Evolutionary conservation across 2,329 filamentous ascomycete genomes (phyloP).

Genomic region (Fusarium gaditjirri): DNA sequence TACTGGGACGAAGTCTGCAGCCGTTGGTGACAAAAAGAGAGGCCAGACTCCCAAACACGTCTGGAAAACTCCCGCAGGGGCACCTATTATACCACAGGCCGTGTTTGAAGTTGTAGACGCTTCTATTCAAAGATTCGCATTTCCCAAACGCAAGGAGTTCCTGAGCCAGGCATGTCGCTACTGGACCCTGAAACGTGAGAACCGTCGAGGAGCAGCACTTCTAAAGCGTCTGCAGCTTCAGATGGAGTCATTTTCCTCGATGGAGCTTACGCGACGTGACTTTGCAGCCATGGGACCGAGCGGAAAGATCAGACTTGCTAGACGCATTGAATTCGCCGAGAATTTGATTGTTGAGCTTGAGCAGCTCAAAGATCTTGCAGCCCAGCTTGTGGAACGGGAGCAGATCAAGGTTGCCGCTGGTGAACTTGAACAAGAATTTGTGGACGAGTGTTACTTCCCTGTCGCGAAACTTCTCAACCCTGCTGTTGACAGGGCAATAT

Average conservation of each 20-base stretch:
- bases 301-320: conserved; percentile 79
- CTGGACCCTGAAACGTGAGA: conserved; percentile 97
- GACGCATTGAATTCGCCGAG: conserved; percentile 90
- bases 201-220: conserved; percentile 87
- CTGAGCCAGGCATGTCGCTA: conserved; percentile 94
- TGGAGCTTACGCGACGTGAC: conserved; percentile 95
- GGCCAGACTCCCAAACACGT: conserved; percentile 50
- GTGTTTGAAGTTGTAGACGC: conserved; percentile 88
- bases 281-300: conserved; percentile 94
- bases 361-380: conserved; percentile 75
- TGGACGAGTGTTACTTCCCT: conserved; percentile 93
- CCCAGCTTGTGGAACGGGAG: conserved; percentile 80
- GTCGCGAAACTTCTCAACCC: conserved; percentile 80
- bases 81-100: conserved; percentile 90
- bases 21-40: conserved; percentile 82
- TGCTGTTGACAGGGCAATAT: conserved; percentile 81
- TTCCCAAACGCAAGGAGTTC: conserved; percentile 89
- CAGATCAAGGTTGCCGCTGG: conserved; percentile 79
- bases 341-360: conserved; percentile 80
- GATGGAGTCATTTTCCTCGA: conserved; percentile 95
- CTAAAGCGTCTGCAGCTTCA: conserved; percentile 94
- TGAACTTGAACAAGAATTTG: conserved; percentile 79
- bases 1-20: conserved; percentile 81
- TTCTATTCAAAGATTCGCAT: conserved; percentile 81
- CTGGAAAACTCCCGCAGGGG: conserved; percentile 96